A percentile compares a stretch with the other conserved stretches of the same genome.
Evolutionary conservation across 306 rosid genomes (phyloP).

Genomic region (Cicer pinnatifidum): DNA sequence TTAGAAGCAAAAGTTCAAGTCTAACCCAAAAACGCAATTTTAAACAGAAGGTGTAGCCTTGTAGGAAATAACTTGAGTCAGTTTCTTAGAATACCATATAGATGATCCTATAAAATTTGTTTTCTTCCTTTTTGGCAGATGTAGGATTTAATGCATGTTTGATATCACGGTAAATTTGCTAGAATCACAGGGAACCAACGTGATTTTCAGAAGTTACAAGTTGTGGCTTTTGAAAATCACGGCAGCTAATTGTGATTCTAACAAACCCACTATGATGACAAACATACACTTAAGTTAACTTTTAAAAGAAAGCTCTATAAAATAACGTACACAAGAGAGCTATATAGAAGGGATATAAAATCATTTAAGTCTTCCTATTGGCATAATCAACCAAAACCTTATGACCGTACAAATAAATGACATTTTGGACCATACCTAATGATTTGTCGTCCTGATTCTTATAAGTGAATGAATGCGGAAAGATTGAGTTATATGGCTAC

Average conservation of each 20-base stretch:
- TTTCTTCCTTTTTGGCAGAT: background rate
- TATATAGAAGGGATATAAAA: background rate
- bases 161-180: too few species aligned
- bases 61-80: background rate
- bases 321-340: background rate
- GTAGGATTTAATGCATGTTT: background rate
- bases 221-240: too few species aligned
- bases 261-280: too few species aligned
- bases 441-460: conserved; percentile 54
- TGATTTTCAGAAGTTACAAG: too few species aligned
- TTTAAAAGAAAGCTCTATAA: conserved; percentile 24
- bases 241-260: too few species aligned
- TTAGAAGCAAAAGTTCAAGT: background rate
- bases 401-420: background rate
- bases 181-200: too few species aligned
- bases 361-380: background rate
- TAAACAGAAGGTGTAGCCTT: background rate
- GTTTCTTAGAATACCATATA: background rate
- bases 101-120: background rate
- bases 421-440: conserved; percentile 59
- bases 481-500: conserved; percentile 66
- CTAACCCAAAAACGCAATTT: background rate
- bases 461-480: conserved; percentile 62
- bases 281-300: background rate
- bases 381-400: conserved; percentile 16